Base-by-base conservation (phyloP, 768 basidiomycete species). In the Termitomyces sp. region DNA sequence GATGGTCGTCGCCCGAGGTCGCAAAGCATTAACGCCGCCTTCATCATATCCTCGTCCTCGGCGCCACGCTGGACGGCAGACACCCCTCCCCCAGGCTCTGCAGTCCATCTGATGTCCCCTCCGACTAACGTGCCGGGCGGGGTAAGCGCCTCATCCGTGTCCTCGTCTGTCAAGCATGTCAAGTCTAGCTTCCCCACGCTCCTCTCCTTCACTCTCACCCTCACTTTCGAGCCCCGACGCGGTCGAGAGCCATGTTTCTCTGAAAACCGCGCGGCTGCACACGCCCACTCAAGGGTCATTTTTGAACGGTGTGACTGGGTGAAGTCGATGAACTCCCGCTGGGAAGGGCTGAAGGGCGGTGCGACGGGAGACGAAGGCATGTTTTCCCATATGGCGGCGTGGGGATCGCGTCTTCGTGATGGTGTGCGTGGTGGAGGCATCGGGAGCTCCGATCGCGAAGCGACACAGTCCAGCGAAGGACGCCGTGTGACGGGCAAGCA, bases 241-340 rank as follows among this genome's bases (percentile, higher is more conserved):
- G 59, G 38, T 31, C 59, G 55, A 6, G 64, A 54, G 0, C 70
- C 73, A 48, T 76, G 76, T 65, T 80, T 84, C 40, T 80, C 83
- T 5, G 77, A 78, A 9, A 83, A 62, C 45, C 83, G 71, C 3
- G 83, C 83, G 29, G 83, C 84, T 2, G 87, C 87, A 71, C 88
- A 91, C 0, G 88, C 88, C 87, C 87, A 90, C 67, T 91, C 89
- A 59, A 91, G 74, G 12, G 88, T 87, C 47, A 76, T 72, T 36
- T 79, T 79, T 29, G 81, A 77, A 20, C 74, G 74, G 65, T 80
- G 79, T 38, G 77, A 75, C 45, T 78, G 76, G 25, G 78, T 79
- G 56, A 82, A 80, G 31, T 80, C 79, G 64, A 83, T 75, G 56
- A 77, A 80, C 48, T 81, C 81, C 59, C 76, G 73, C 2, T 76